These are phyloP conservation scores for Pleurotus pulmonarius DNA, from an alignment of 768 basidiomycete species.

Conservation along the genomic window DNA sequence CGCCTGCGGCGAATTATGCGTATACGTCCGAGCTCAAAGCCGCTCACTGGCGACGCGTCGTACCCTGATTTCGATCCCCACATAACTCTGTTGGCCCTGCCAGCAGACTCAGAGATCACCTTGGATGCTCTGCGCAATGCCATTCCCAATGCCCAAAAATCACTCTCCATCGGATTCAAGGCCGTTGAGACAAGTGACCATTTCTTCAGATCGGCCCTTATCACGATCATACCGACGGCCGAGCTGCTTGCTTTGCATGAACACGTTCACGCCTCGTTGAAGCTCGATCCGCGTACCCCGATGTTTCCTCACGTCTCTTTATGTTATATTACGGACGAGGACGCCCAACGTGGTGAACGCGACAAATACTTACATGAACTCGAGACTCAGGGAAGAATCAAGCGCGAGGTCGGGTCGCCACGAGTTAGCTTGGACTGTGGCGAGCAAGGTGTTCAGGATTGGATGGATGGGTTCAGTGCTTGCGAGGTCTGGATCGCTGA, in stretches of 20 bases:
- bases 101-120: constrained; percentile 19
- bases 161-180: constrained; percentile 44
- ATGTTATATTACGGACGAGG: constrained; percentile 69
- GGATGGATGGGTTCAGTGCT: constrained; percentile 39
- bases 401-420: constrained; percentile 10
- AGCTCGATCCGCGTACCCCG: constrained; percentile 45
- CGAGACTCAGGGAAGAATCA: constrained; percentile 29
- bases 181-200: constrained; percentile 54
- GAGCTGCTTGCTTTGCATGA: constrained; percentile 47
- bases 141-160: constrained; percentile 28
- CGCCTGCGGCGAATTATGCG: constrained; percentile 47
- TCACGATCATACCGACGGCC: constrained; percentile 41
- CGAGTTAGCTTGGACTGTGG: constrained; percentile 31
- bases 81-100: constrained; percentile 59
- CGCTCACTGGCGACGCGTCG: constrained; percentile 20
- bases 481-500: constrained; percentile 56
- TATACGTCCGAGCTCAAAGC: constrained; percentile 11
- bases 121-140: constrained; percentile 31
- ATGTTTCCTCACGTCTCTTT: constrained; percentile 71
- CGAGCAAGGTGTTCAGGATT: constrained; percentile 18
- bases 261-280: constrained; percentile 35
- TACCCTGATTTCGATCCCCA: constrained; percentile 68
- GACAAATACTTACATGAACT: constrained; percentile 42
- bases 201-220: constrained; percentile 71
- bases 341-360: constrained; percentile 49